A percentile compares a stretch with the other conserved stretches of the same genome.
These are phyloP conservation scores for Gamsiella multidivaricata DNA, from an alignment of 192 early-diverging fungal species.

Conservation along the genomic window DNA sequence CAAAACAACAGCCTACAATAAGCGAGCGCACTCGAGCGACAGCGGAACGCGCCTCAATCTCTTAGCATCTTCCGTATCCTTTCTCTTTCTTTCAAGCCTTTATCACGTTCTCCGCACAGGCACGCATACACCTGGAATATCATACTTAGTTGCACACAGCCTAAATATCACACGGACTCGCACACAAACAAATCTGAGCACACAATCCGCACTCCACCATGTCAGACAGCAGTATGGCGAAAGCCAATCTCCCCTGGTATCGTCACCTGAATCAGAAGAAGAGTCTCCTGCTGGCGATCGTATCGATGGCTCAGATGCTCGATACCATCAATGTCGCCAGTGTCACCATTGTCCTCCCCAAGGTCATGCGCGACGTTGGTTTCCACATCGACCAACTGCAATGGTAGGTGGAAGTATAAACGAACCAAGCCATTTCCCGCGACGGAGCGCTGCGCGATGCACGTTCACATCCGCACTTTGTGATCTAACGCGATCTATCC, in stretches of 20 bases:
- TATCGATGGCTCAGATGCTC: conserved; percentile 44
- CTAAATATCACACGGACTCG: too few relatives aligned
- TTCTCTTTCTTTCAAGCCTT: too few relatives aligned
- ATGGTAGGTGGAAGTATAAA: conserved; percentile 12
- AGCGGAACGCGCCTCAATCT: too few relatives aligned
- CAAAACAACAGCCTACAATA: too few relatives aligned
- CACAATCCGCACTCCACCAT: too few relatives aligned
- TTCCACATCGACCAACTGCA: conserved; percentile 16
- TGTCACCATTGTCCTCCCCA: not conserved
- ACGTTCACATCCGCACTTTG: not conserved
- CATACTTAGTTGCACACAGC: too few relatives aligned
- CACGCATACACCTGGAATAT: too few relatives aligned
- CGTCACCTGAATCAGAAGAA: conserved; percentile 31
- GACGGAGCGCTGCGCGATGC: too few relatives aligned
- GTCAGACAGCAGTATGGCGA: not conserved
- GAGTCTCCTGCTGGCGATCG: conserved; percentile 19
- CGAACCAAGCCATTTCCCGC: not conserved
- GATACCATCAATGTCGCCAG: conserved; percentile 27
- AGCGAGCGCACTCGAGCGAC: too few relatives aligned
- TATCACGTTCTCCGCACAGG: too few relatives aligned
- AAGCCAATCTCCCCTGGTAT: conserved; percentile 25
- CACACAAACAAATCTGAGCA: too few relatives aligned
- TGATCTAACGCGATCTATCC: not conserved
- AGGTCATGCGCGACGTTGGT: conserved; percentile 1
- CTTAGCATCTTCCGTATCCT: too few relatives aligned